phyloP scores from a whole-genome alignment of 495 filamentous ascomycete genomes.

The Lasiosphaeria ovina region DNA sequence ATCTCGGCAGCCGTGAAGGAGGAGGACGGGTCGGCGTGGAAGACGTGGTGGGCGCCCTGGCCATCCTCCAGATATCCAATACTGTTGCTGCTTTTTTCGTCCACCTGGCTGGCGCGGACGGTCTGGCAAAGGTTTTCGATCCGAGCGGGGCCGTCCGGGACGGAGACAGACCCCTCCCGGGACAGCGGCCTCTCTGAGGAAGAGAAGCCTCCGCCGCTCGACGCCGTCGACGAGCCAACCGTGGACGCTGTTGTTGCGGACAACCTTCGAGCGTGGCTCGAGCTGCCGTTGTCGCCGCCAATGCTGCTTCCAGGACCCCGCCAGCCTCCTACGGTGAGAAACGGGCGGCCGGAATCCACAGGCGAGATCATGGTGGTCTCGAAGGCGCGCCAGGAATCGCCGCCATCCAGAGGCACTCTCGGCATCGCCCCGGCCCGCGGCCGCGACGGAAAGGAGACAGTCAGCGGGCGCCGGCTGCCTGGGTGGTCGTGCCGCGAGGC shows the following conservation, averaged over 20 bases:
- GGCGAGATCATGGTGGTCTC: conserved; percentile 3
- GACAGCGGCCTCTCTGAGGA: too few relatives aligned
- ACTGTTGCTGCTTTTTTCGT: too few relatives aligned
- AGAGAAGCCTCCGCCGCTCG: background rate
- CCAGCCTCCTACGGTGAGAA: background rate
- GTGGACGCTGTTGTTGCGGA: too few relatives aligned
- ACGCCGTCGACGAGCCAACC: too few relatives aligned
- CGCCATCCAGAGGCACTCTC: background rate
- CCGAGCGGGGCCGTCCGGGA: background rate
- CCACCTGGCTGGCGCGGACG: background rate
- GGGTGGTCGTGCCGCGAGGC: background rate
- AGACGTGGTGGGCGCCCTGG: conserved; percentile 1
- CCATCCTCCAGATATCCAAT: background rate
- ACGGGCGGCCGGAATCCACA: background rate
- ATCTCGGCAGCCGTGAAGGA: conserved; percentile 1
- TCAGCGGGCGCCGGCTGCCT: background rate
- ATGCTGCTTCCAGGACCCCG: background rate
- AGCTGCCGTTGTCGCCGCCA: too few relatives aligned
- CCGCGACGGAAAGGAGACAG: background rate
- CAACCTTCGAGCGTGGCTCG: too few relatives aligned
- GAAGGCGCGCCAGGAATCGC: conserved; percentile 2
- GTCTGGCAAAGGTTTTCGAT: background rate
- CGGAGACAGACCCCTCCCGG: background rate
- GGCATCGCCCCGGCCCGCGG: background rate
- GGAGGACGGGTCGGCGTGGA: background rate